Base-by-base conservation (phyloP, 768 basidiomycete genomes). In the Serendipita sp. region DNA sequence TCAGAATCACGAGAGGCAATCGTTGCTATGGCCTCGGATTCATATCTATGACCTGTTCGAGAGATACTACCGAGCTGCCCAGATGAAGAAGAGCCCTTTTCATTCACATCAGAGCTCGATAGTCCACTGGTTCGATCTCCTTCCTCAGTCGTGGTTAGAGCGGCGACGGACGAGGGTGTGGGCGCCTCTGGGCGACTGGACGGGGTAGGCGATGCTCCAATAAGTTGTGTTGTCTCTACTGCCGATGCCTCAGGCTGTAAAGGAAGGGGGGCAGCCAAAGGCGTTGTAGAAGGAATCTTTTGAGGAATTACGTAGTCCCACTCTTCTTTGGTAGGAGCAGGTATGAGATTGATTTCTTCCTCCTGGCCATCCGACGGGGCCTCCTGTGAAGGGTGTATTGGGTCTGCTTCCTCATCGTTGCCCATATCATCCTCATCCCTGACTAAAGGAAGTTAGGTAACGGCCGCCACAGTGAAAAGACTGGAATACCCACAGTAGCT, bases 221-320 rank as follows among this genome's bases (percentile, higher is more conserved):
- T 13, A 6, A 13, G 40, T 40, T 40, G 40, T 5, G 40, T 6
- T 13, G 40, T 40, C 13, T 40, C 40, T 13, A 40, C 40, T 6
- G n/a, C 29, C 55, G 3, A 33, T n/a, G 55, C 10, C 4, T 29
- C 29, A 60, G 16, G 16, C 10, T 60, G 27, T 37, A 37, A n/a
- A 60, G 55, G 29, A 60, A 37, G 11, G 10, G 55, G 27, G 10
- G 55, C 27, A 27, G 29, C 36, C 33, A 29, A n/a, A 60, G 10
- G 33, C 16, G 27, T 33, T 16, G 48, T 33, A 52, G 31, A 52
- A 31, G 18, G 29, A 23, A 37, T n/a, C 27, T 27, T 23, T n/a
- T 36, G 55, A 37, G 55, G 55, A n/a, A 60, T 23, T n/a, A 60
- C 55, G 31, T 29, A n/a, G 33, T 60, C 55, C 55, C 55, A 60